Conservation (phyloP, 768 basidiomycete species). For the Paxillus ammoniavirescens region DNA sequence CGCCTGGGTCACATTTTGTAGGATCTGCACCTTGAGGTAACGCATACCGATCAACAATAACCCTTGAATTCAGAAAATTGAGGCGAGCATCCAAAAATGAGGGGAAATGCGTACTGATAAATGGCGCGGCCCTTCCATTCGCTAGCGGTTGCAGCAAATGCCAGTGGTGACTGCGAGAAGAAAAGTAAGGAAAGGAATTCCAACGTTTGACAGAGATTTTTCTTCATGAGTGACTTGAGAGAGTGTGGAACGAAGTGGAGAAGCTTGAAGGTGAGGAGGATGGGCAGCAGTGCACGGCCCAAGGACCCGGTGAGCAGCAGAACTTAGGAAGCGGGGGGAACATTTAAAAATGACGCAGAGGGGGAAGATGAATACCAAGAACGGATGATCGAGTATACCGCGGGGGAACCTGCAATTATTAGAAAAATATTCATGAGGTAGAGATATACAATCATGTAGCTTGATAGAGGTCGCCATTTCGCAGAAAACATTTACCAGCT, state of each 20-base stretch:
- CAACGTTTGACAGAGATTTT: constrained; percentile 3
- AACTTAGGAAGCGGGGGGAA: neutral
- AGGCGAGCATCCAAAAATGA: neutral
- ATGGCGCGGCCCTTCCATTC: constrained; percentile 77
- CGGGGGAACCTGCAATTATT: too few relatives aligned
- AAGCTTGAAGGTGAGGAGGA: neutral
- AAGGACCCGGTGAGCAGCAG: neutral
- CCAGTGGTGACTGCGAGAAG: constrained; percentile 29
- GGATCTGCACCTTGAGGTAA: constrained; percentile 53
- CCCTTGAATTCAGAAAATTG: constrained; percentile 31
- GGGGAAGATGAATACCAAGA: too few relatives aligned
- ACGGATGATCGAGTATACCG: too few relatives aligned
- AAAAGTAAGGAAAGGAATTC: constrained; percentile 21
- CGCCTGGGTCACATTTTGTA: constrained; percentile 53
- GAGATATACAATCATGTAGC: too few relatives aligned
- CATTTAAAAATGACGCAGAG: too few relatives aligned
- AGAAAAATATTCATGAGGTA: too few relatives aligned
- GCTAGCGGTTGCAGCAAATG: constrained; percentile 61
- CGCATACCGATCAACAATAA: constrained; percentile 78
- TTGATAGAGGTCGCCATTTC: too few relatives aligned
- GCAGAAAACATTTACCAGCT: too few relatives aligned
- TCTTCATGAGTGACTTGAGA: constrained; percentile 8
- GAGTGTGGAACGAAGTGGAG: constrained; percentile 6
- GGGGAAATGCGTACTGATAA: constrained; percentile 56
- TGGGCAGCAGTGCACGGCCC: neutral